A percentile compares a stretch with the other conserved stretches of the same genome.
Evolutionary conservation across 2,329 filamentous ascomycete genomes (phyloP).

Genomic region (Penicillium sp.): DNA sequence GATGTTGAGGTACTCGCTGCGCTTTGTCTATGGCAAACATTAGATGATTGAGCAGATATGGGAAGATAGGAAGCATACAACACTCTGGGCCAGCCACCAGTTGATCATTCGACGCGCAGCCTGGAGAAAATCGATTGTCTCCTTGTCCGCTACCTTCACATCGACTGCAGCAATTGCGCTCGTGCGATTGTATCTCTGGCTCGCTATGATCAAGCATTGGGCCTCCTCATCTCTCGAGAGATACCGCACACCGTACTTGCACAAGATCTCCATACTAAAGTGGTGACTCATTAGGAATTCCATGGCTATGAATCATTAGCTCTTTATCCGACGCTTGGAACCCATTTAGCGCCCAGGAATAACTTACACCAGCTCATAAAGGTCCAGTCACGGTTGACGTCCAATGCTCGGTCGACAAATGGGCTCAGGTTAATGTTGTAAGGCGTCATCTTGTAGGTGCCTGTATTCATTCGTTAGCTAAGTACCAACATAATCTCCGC

Average conservation of each 20-base stretch:
- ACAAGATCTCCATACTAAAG: slow-evolving; percentile 60
- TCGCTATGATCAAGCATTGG: slow-evolving; percentile 46
- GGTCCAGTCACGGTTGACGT: slow-evolving; percentile 60
- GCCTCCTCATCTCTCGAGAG: slow-evolving; percentile 61
- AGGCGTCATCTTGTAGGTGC: slow-evolving; percentile 58
- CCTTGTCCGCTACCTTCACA: slow-evolving; percentile 52
- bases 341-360: not conserved
- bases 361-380: slow-evolving; percentile 55
- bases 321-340: not conserved
- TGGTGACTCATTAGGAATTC: slow-evolving; percentile 61
- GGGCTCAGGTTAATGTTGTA: slow-evolving; percentile 67
- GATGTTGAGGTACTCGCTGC: slow-evolving; percentile 47
- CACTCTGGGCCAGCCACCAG: slow-evolving; percentile 42
- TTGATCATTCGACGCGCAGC: slow-evolving; percentile 48
- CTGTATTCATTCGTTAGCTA: slow-evolving; percentile 25
- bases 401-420: slow-evolving; percentile 52
- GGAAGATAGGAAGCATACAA: slow-evolving; percentile 15
- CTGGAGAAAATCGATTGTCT: slow-evolving; percentile 54
- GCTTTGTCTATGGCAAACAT: slow-evolving; percentile 2
- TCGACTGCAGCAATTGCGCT: slow-evolving; percentile 40
- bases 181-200: slow-evolving; percentile 41
- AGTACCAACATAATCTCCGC: not conserved
- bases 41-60: not conserved
- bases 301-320: slow-evolving; percentile 45
- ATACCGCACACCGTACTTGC: slow-evolving; percentile 60